Percentiles rank a stretch among this genome's conserved stretches.
Conservation (phyloP, 2,329 filamentous ascomycete species). For the Mycosphaerelloides madeirae region DNA sequence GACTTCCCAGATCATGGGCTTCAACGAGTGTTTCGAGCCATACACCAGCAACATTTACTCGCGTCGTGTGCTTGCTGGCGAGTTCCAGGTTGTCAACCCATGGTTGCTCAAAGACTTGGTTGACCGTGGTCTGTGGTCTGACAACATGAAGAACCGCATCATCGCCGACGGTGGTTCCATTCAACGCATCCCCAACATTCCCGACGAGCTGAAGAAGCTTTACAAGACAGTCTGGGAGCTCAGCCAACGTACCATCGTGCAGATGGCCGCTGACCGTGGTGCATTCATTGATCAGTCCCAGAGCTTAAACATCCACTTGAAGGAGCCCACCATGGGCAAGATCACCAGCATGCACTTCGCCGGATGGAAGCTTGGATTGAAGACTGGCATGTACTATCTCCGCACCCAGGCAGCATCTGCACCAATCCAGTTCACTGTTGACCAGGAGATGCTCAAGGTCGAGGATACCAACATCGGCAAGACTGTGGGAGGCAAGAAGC, state of each 20-base stretch:
- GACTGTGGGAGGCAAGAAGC: conserved; percentile 62
- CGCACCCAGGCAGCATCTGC: conserved; percentile 94
- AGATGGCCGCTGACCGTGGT: conserved; percentile 97
- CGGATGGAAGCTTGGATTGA: conserved; percentile 97
- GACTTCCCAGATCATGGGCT: conserved; percentile 95
- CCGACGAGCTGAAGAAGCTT: conserved; percentile 87
- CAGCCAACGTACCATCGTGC: conserved; percentile 87
- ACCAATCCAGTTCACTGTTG: conserved; percentile 98
- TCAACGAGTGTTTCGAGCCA: conserved; percentile 99
- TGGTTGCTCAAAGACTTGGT: conserved; percentile 98
- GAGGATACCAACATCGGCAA: conserved; percentile 74
- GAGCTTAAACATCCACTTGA: conserved; percentile 99
- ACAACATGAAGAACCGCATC: conserved; percentile 99
- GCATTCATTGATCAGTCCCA: conserved; percentile 99
- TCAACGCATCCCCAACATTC: conserved; percentile 95
- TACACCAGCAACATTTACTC: conserved; percentile 99
- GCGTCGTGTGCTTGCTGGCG: conserved; percentile 91
- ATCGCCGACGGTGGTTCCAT: conserved; percentile 94
- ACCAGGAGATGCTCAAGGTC: conserved; percentile 89
- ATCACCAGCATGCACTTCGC: conserved; percentile 99
- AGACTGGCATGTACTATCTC: conserved; percentile 99
- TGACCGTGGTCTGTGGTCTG: conserved; percentile 95
- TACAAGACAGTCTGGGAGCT: conserved; percentile 99
- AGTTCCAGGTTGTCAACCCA: conserved; percentile 99
- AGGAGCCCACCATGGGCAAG: conserved; percentile 99